Conservation (phyloP, 495 filamentous ascomycete species). For the Aspergillus nidulans region DNA sequence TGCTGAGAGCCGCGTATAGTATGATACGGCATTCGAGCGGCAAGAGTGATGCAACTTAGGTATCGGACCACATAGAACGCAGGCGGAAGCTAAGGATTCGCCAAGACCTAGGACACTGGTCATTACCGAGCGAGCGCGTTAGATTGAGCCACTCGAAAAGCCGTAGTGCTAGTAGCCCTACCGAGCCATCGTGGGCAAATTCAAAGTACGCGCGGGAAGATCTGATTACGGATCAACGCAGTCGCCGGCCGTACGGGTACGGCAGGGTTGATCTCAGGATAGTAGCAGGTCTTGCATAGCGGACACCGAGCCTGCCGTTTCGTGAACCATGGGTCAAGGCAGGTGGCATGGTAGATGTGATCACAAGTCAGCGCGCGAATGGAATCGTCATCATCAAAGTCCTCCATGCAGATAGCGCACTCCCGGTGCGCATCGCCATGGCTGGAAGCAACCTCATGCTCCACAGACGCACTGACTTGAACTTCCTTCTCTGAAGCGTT, state of each 20-base stretch:
- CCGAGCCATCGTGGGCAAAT: background rate
- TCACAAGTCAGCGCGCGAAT: conserved; percentile 86
- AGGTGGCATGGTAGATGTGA: conserved; percentile 92
- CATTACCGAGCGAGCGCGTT: too few species aligned
- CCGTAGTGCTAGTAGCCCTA: background rate
- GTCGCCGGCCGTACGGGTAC: background rate
- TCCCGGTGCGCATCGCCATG: conserved; percentile 57
- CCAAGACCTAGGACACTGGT: too few species aligned
- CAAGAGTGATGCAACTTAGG: too few species aligned
- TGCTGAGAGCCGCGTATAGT: conserved; percentile 44
- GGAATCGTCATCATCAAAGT: conserved; percentile 78
- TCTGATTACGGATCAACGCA: conserved; percentile 11
- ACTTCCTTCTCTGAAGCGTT: background rate
- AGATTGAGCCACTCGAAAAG: too few species aligned
- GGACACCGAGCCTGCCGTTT: conserved; percentile 91
- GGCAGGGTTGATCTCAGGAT: background rate
- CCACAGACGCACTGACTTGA: background rate
- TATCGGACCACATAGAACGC: too few species aligned
- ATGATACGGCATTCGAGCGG: too few species aligned
- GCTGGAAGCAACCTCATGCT: conserved; percentile 22
- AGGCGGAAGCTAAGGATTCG: too few species aligned
- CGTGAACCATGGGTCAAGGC: conserved; percentile 95
- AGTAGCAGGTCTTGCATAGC: conserved; percentile 71
- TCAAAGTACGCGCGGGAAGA: conserved; percentile 14
- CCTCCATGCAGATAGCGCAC: conserved; percentile 89